Evolutionary conservation across 371 early-diverging fungal genomes (phyloP).

Genomic region (Haplosporangium sp.): DNA sequence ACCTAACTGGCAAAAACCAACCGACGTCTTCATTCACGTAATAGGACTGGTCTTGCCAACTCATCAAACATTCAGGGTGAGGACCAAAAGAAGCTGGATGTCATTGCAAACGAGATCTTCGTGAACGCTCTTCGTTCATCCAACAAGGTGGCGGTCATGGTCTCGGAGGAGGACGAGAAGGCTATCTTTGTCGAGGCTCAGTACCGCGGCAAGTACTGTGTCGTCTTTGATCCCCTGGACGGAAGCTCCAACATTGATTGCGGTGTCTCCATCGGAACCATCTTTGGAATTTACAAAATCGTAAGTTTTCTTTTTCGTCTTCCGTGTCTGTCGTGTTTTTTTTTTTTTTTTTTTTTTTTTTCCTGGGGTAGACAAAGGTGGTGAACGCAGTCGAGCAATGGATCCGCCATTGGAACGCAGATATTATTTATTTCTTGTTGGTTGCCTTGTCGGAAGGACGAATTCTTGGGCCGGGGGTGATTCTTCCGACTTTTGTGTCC

Average conservation of each 20-base stretch:
- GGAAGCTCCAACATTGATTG: constrained; percentile 98
- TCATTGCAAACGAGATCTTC: constrained; percentile 97
- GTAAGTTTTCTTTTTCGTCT: constrained; percentile 60
- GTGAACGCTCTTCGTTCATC: constrained; percentile 93
- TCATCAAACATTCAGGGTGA: constrained; percentile 94
- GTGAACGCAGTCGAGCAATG: too few species aligned
- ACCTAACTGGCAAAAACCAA: too few species aligned
- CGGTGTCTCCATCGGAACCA: constrained; percentile 98
- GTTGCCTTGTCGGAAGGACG: neutral
- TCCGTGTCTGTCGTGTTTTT: constrained; percentile 2
- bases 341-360: constrained; percentile 11
- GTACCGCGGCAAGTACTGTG: constrained; percentile 90
- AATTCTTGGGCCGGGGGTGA: too few species aligned
- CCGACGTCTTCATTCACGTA: neutral
- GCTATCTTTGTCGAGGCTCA: constrained; percentile 86
- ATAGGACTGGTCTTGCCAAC: constrained; percentile 88
- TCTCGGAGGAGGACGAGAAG: constrained; percentile 97
- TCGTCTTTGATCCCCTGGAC: constrained; percentile 98
- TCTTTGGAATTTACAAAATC: constrained; percentile 96
- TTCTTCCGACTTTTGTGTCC: too few species aligned
- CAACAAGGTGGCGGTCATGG: constrained; percentile 91
- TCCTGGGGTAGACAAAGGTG: neutral
- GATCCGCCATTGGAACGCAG: too few species aligned
- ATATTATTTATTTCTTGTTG: too few species aligned
- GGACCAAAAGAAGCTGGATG: constrained; percentile 96